Evolutionary conservation across 2,329 filamentous ascomycete species (phyloP), one percentile per base, ranked within the genome.

Genomic region (Zymoseptoria passerinii): DNA sequence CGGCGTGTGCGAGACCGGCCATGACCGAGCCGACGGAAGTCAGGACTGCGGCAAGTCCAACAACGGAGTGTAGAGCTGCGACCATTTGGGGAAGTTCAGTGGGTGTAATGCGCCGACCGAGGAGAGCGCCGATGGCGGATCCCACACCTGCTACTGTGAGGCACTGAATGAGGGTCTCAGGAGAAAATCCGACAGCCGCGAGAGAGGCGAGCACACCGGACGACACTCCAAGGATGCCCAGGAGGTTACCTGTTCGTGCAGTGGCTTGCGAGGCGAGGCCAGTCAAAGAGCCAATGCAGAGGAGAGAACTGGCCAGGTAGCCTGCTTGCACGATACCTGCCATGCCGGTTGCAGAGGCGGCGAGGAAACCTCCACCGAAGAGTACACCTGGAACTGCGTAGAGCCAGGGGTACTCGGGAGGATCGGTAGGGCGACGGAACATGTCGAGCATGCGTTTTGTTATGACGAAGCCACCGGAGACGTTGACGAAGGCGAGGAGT

Each of bases 361-460:
- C 89, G 53, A 95, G 69, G 68, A 89, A 95, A 0, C 90, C 90
- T 35, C 88, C 89, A 2, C 88, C 88, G 64, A 92, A 95, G 0
- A 95, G 67, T 2, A 83, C 76, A 16, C 83, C 90, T 0, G 90
- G 90, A 57, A 95, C 77, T 1, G 85, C 88, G 68, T 94, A 95
- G 0, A 95, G 77, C 88, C 89, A 95, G 0, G 89, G 88, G 64
- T 92, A 95, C 71, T 96, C 91, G 0, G 88, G 85, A 29, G 90
- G 91, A 65, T 95, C 91, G 4, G 89, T 94, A 27, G 89, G 87
- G 10, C 88, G 82, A 70, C 88, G 88, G 71, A 92, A 92, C 89
- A 92, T 92, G 71, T 95, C 90, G 50, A 96, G 78, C 91, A 96
- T 96, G 62, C 91, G 82, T 75, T 95, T 95, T 2, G 90, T 95